Conservation (phyloP, 2,329 filamentous ascomycete genomes). For the Cordyceps javanica region DNA sequence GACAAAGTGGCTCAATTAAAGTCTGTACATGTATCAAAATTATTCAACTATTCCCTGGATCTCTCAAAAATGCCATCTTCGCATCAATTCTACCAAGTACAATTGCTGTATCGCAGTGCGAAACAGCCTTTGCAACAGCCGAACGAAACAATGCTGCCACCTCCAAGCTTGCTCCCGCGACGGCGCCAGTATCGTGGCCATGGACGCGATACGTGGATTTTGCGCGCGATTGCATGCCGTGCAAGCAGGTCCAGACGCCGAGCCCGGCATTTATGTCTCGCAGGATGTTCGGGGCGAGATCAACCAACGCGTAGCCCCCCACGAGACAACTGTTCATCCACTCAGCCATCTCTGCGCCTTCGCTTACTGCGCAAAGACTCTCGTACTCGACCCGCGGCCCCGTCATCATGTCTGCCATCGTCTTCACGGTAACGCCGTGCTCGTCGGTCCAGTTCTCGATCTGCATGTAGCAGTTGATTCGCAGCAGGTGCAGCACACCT, state of each 20-base stretch:
- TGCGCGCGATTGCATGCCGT: not conserved
- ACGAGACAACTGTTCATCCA: not conserved
- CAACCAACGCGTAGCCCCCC: slow-evolving; percentile 9
- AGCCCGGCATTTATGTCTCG: slow-evolving; percentile 14
- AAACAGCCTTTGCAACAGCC: not conserved
- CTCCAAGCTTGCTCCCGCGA: not conserved
- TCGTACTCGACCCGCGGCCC: slow-evolving; percentile 14
- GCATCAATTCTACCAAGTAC: not conserved
- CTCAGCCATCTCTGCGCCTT: slow-evolving; percentile 12
- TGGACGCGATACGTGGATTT: not conserved
- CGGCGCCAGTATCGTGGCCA: not conserved
- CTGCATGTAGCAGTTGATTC: slow-evolving; percentile 18
- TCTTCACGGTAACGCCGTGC: slow-evolving; percentile 13
- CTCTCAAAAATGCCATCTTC: not conserved
- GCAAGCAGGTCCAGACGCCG: slow-evolving; percentile 8
- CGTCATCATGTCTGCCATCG: slow-evolving; percentile 10
- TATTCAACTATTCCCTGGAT: not conserved
- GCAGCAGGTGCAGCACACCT: slow-evolving; percentile 16
- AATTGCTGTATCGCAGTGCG: not conserved
- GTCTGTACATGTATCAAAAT: not conserved
- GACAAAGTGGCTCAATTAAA: too few species aligned
- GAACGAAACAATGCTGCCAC: not conserved
- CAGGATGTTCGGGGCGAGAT: slow-evolving; percentile 15
- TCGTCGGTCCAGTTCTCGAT: slow-evolving; percentile 15
- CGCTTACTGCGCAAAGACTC: slow-evolving; percentile 14